Evolutionary conservation across 2,329 filamentous ascomycete genomes (phyloP).

Genomic region (Penicillium corylophilum): DNA sequence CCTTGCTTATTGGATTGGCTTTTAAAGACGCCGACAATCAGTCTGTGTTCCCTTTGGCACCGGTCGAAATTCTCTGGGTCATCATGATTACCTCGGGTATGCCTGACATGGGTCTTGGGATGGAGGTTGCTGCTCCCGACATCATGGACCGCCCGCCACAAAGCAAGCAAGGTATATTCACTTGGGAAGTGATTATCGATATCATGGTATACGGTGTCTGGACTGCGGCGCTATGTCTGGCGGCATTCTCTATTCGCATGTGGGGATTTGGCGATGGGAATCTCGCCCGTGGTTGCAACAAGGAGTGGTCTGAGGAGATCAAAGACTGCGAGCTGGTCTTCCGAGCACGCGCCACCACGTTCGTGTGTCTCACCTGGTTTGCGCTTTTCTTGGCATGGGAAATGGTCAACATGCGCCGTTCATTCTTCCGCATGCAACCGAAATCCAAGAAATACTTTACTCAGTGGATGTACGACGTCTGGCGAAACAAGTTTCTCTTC

Average conservation of each 20-base stretch:
- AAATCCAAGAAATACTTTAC: constrained; percentile 59
- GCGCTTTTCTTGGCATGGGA: constrained; percentile 75
- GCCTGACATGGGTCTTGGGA: constrained; percentile 80
- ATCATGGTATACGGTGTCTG: constrained; percentile 74
- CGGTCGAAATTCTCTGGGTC: constrained; percentile 84
- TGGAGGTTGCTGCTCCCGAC: constrained; percentile 69
- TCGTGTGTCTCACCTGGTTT: constrained; percentile 72
- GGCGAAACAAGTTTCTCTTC: constrained; percentile 71
- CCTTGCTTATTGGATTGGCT: constrained; percentile 73
- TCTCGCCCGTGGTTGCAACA: constrained; percentile 60
- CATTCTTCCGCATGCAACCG: constrained; percentile 71
- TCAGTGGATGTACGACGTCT: constrained; percentile 65
- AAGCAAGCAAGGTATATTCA: constrained; percentile 67
- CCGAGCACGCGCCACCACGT: constrained; percentile 67
- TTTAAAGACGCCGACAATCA: constrained; percentile 69
- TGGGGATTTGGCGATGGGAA: constrained; percentile 59
- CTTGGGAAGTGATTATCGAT: constrained; percentile 70
- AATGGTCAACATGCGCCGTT: constrained; percentile 67
- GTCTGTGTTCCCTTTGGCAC: constrained; percentile 79
- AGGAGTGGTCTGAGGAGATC: constrained; percentile 42
- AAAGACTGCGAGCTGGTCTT: constrained; percentile 61
- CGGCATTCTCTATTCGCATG: constrained; percentile 60
- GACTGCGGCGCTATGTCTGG: constrained; percentile 67
- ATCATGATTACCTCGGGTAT: constrained; percentile 86
- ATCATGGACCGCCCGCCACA: constrained; percentile 78